These are phyloP conservation scores for Sporothrix curviconia DNA, from an alignment of 2,329 filamentous ascomycete genomes.

Conservation along the genomic window DNA sequence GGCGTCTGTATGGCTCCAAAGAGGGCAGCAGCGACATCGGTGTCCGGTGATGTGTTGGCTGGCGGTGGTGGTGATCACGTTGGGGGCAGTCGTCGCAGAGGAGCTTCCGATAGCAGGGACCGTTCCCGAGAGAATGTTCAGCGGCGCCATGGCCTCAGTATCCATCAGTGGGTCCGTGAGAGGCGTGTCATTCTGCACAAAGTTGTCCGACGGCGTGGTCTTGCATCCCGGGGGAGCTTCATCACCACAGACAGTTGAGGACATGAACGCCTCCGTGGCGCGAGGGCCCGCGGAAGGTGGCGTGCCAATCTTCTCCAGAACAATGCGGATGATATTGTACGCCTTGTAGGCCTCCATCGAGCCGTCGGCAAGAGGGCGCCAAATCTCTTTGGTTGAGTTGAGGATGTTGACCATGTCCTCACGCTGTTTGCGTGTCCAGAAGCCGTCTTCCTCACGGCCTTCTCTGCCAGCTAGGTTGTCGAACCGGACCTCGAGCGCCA, in stretches of 20 bases:
- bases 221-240: background rate
- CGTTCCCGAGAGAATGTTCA: constrained; percentile 37
- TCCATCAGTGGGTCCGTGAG: constrained; percentile 28
- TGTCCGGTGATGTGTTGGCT: background rate
- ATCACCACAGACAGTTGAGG: background rate
- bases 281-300: background rate
- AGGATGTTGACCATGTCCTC: constrained; percentile 71
- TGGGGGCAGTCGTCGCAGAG: background rate
- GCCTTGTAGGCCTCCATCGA: constrained; percentile 92
- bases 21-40: constrained; percentile 24
- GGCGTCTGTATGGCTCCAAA: constrained; percentile 31
- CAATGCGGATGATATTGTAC: constrained; percentile 69
- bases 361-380: constrained; percentile 67
- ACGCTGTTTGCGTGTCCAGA: constrained; percentile 55
- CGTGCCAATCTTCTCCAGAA: constrained; percentile 67
- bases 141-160: constrained; percentile 32
- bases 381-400: constrained; percentile 68
- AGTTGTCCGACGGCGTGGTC: constrained; percentile 6
- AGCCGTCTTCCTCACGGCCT: constrained; percentile 34
- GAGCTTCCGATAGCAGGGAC: constrained; percentile 17
- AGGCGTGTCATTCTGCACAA: background rate
- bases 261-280: background rate
- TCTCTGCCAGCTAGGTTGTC: constrained; percentile 45
- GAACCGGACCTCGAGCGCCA: constrained; percentile 76
- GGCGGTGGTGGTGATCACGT: background rate